Conservation (phyloP, 1,284 basidiomycete species). For the Sporisorium iseilematis-ciliati region DNA sequence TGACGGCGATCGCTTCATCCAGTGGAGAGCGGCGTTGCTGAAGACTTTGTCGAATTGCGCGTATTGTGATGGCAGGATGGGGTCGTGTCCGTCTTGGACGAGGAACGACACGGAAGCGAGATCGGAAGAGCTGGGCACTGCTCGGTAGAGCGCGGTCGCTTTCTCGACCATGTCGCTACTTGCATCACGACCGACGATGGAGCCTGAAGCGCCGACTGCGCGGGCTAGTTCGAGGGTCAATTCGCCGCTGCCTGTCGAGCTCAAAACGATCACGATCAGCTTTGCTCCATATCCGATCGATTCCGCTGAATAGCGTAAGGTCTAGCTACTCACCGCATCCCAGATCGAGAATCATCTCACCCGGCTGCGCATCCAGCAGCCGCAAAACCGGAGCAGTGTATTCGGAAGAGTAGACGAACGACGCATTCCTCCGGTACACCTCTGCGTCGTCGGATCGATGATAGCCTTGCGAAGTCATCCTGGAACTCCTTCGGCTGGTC, state of each 20-base stretch:
- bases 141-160: constrained; percentile 4
- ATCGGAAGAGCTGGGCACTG: neutral
- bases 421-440: constrained; percentile 46
- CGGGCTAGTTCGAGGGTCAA: constrained; percentile 34
- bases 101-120: constrained; percentile 6
- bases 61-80: neutral
- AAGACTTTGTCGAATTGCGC: constrained; percentile 42
- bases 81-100: constrained; percentile 31
- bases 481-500: neutral
- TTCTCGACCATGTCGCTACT: constrained; percentile 44
- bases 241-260: constrained; percentile 37
- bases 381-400: constrained; percentile 39
- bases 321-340: constrained; percentile 42
- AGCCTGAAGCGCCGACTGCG: constrained; percentile 13
- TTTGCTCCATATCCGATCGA: no score
- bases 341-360: constrained; percentile 46
- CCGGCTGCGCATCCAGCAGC: constrained; percentile 45
- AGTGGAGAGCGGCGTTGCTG: constrained; percentile 50
- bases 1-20: constrained; percentile 33
- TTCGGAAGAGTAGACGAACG: constrained; percentile 51
- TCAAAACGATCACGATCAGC: neutral
- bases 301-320: neutral
- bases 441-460: constrained; percentile 44
- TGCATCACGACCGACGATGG: constrained; percentile 33
- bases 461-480: constrained; percentile 13